phyloP scores from a whole-genome alignment of 225 moss, liverwort and hornwort genomes.

The Polytrichum formosum region DNA sequence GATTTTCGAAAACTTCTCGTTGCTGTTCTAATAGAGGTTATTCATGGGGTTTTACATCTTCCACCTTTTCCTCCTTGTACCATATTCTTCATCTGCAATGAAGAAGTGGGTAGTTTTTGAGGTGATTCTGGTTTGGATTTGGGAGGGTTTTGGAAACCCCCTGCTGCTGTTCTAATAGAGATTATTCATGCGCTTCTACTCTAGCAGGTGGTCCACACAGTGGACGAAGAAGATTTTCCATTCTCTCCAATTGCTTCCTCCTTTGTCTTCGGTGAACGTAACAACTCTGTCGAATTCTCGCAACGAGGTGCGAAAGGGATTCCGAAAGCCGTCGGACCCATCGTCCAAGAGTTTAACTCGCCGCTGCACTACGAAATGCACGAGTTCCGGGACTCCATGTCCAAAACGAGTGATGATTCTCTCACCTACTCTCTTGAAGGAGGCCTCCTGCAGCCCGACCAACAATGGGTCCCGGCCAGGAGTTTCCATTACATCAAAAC shows the following conservation, averaged over 20 bases:
- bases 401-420: constrained; percentile 47
- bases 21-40: neutral
- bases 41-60: neutral
- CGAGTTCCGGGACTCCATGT: constrained; percentile 45
- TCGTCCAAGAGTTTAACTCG: constrained; percentile 50
- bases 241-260: constrained; percentile 64
- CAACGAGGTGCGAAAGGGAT: constrained; percentile 49
- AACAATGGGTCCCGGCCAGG: constrained; percentile 45
- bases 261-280: constrained; percentile 58
- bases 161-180: constrained; percentile 1
- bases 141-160: too few relatives aligned
- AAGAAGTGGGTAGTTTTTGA: too few relatives aligned
- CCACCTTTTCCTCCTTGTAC: too few relatives aligned
- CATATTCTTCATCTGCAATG: too few relatives aligned
- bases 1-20: neutral
- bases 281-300: constrained; percentile 48
- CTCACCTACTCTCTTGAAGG: constrained; percentile 44
- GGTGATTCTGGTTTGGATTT: too few relatives aligned
- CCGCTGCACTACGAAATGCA: constrained; percentile 30
- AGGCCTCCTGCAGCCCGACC: constrained; percentile 39
- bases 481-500: constrained; percentile 48
- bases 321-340: constrained; percentile 56
- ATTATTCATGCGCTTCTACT: neutral
- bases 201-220: constrained; percentile 47
- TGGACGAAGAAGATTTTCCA: constrained; percentile 65